These are phyloP conservation scores for Capsicum rhomboideum DNA, from an alignment of 257 asterid species.

Conservation along the genomic window DNA sequence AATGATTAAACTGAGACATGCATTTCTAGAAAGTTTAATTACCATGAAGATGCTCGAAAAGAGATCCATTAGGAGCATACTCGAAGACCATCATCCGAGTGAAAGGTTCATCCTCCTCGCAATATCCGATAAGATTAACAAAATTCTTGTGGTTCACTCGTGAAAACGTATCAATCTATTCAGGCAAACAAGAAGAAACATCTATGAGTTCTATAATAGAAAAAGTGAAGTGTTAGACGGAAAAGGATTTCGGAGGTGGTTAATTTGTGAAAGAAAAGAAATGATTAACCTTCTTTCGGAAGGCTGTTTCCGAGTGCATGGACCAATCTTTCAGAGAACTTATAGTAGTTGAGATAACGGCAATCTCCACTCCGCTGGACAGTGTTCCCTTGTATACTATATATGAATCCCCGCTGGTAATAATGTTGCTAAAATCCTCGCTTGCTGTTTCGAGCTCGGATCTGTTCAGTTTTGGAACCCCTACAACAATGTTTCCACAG, in stretches of 20 bases:
- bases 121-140: constrained; percentile 71
- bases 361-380: constrained; percentile 91
- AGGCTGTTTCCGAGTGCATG: constrained; percentile 48
- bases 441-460: constrained; percentile 82
- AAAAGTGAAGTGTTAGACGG: neutral
- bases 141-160: constrained; percentile 74
- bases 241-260: neutral
- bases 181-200: neutral
- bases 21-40: neutral
- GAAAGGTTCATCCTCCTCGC: constrained; percentile 66
- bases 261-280: neutral
- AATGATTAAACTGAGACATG: neutral
- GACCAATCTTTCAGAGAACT: constrained; percentile 63
- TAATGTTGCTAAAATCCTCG: constrained; percentile 93
- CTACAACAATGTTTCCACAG: constrained; percentile 20
- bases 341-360: constrained; percentile 67
- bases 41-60: constrained; percentile 89
- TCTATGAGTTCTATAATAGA: neutral
- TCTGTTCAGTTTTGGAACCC: constrained; percentile 86
- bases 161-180: constrained; percentile 33
- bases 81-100: constrained; percentile 89
- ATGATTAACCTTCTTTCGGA: constrained; percentile 60
- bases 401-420: constrained; percentile 26
- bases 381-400: constrained; percentile 83
- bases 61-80: constrained; percentile 89